phyloP scores from a whole-genome alignment of 176 grass and related monocot species.

The Leersia perrieri region DNA sequence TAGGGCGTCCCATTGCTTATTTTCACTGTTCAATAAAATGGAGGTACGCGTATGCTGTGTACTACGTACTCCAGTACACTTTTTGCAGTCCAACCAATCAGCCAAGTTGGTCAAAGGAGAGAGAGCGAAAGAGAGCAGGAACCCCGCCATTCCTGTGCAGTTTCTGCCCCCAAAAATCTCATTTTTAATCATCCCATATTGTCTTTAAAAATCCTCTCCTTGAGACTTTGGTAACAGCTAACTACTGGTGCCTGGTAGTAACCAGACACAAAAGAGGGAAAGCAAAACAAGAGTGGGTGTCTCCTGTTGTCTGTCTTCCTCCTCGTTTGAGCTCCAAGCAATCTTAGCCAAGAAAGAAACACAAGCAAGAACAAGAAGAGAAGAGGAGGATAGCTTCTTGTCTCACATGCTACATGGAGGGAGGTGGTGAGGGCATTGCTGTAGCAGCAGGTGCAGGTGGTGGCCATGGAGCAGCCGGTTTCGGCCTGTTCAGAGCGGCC shows the following conservation, averaged over 20 bases:
- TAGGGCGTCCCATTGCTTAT: background rate
- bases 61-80: slow-evolving; percentile 21
- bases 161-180: slow-evolving; percentile 9
- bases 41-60: background rate
- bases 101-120: slow-evolving; percentile 47
- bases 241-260: slow-evolving; percentile 25
- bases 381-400: background rate
- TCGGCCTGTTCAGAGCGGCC: slow-evolving; percentile 20
- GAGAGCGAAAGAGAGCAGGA: slow-evolving; percentile 16
- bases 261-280: slow-evolving; percentile 20
- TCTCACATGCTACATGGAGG: slow-evolving; percentile 37
- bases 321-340: slow-evolving; percentile 1
- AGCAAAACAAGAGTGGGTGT: slow-evolving; percentile 24
- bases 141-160: slow-evolving; percentile 33
- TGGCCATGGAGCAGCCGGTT: slow-evolving; percentile 21
- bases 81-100: slow-evolving; percentile 60
- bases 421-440: slow-evolving; percentile 39
- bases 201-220: slow-evolving; percentile 15
- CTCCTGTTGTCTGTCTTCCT: slow-evolving; percentile 18
- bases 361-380: background rate
- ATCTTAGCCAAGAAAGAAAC: background rate
- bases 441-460: background rate
- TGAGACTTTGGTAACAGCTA: background rate
- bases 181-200: slow-evolving; percentile 22
- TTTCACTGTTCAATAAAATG: slow-evolving; percentile 19